Percentiles rank a stretch among this genome's conserved stretches.
phyloP scores from a whole-genome alignment of 2,329 filamentous ascomycete species.

The Aspergillus eucalypticola region DNA sequence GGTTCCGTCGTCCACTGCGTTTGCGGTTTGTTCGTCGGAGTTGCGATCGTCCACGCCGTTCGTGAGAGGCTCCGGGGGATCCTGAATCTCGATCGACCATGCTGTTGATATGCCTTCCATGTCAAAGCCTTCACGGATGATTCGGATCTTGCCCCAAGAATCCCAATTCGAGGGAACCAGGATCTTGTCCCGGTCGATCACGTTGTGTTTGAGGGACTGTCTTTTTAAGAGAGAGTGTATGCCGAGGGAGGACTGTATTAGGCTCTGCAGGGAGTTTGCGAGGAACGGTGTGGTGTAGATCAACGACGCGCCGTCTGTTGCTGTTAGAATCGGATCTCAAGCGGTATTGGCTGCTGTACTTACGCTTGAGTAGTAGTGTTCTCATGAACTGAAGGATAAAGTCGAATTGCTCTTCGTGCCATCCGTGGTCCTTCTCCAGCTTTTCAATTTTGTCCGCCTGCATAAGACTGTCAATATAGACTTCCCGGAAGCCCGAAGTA shows the following conservation, averaged over 20 bases:
- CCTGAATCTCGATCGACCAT: constrained; percentile 82
- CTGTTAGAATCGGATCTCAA: constrained; percentile 15
- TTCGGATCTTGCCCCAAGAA: constrained; percentile 95
- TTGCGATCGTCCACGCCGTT: constrained; percentile 27
- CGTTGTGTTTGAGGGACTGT: constrained; percentile 80
- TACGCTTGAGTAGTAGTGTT: constrained; percentile 83
- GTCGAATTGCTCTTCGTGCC: constrained; percentile 97
- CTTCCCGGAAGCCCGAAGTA: not conserved
- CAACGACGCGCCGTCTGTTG: constrained; percentile 74
- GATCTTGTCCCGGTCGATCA: constrained; percentile 92
- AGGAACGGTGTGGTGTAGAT: constrained; percentile 80
- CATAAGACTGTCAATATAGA: constrained; percentile 21
- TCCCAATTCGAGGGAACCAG: constrained; percentile 97
- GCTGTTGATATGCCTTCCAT: constrained; percentile 80
- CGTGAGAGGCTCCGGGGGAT: constrained; percentile 38
- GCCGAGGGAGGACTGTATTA: constrained; percentile 81
- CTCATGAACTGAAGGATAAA: constrained; percentile 90
- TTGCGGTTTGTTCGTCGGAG: constrained; percentile 25
- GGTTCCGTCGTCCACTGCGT: constrained; percentile 40
- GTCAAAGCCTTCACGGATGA: constrained; percentile 87
- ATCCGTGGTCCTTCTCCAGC: constrained; percentile 83
- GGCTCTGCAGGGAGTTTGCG: constrained; percentile 72
- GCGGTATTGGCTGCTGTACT: constrained; percentile 37
- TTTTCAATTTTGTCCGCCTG: constrained; percentile 86
- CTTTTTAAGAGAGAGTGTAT: constrained; percentile 81